Conservation (phyloP, 495 filamentous ascomycete genomes). For the Podospora anserina region DNA sequence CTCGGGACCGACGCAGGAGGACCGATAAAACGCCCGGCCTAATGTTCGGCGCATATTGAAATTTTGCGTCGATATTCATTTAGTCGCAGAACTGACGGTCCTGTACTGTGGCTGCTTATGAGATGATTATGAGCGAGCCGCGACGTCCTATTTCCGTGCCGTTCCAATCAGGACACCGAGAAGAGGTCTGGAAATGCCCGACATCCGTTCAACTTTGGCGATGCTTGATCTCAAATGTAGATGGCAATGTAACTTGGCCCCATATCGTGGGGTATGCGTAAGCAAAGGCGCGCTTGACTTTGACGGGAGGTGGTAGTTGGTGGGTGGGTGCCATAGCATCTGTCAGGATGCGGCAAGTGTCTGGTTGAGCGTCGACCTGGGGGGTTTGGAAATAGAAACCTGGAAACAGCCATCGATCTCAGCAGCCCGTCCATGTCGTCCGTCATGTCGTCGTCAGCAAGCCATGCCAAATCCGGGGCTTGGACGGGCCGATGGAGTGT, state of each 20-base stretch:
- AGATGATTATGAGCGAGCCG: constrained; percentile 32
- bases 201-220: constrained; percentile 16
- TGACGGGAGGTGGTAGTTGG: neutral
- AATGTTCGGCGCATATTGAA: constrained; percentile 19
- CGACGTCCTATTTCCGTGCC: constrained; percentile 27
- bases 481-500: neutral
- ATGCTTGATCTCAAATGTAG: constrained; percentile 20
- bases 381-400: constrained; percentile 2
- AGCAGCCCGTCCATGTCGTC: neutral
- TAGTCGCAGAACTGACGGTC: constrained; percentile 6
- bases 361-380: neutral
- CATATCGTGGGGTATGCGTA: constrained; percentile 30
- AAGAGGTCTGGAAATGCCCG: neutral
- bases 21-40: constrained; percentile 10
- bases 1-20: constrained; percentile 19
- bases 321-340: neutral
- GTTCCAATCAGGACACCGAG: constrained; percentile 16
- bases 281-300: constrained; percentile 15
- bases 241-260: constrained; percentile 6
- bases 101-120: constrained; percentile 27
- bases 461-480: neutral
- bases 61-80: constrained; percentile 18
- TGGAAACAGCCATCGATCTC: neutral
- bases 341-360: constrained; percentile 10
- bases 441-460: constrained; percentile 1